A percentile compares a stretch with the other conserved stretches of the same genome.
Conservation (phyloP, 2,329 filamentous ascomycete species). For the Sarocladium brachiariae region DNA sequence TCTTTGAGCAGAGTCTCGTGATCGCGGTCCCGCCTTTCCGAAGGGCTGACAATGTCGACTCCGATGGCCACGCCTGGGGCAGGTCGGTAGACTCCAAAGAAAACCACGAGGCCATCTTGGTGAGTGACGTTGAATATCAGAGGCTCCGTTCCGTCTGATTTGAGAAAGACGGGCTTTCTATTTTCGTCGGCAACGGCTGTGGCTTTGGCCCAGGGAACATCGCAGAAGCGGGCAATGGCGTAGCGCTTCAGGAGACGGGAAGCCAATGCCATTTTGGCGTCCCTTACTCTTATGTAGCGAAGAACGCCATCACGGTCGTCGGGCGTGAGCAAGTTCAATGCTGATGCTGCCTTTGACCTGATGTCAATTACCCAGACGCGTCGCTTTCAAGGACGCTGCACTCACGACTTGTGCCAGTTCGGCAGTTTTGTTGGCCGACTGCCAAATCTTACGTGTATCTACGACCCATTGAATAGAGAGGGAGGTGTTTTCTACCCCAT, state of each 20-base stretch:
- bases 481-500: too few species aligned
- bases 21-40: conserved; percentile 60
- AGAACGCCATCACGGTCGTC: conserved; percentile 52
- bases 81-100: conserved; percentile 47
- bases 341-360: conserved; percentile 40
- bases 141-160: conserved; percentile 40
- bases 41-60: conserved; percentile 69
- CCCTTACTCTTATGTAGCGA: conserved; percentile 58
- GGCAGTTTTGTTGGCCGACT: conserved; percentile 40
- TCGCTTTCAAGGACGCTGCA: conserved; percentile 9
- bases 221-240: conserved; percentile 52
- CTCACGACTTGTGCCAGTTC: conserved; percentile 41
- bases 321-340: conserved; percentile 43
- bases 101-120: conserved; percentile 66
- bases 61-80: conserved; percentile 46
- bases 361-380: too few species aligned
- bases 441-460: conserved; percentile 54
- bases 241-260: conserved; percentile 70
- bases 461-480: conserved; percentile 59
- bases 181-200: conserved; percentile 15
- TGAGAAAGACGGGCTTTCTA: conserved; percentile 47
- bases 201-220: conserved; percentile 54
- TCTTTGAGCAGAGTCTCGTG: conserved; percentile 45
- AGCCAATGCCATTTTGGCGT: conserved; percentile 67
- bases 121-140: conserved; percentile 72